These are phyloP conservation scores for maize (Zea mays) DNA, from an alignment of 176 grass and related monocot genomes.

Conservation along the genomic window DNA sequence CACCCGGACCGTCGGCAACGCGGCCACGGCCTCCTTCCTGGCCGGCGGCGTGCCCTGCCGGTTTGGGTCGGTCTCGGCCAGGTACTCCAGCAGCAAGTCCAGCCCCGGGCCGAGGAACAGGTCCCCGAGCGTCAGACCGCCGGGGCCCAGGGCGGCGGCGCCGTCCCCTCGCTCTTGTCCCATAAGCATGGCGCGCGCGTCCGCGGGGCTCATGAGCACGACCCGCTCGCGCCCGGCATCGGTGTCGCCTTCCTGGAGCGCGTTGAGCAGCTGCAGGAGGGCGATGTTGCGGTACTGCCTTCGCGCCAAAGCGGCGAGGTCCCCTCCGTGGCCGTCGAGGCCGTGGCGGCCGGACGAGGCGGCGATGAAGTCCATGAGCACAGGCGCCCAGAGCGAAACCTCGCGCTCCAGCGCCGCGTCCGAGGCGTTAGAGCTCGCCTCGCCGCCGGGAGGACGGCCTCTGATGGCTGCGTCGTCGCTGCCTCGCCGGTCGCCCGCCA, in stretches of 20 bases:
- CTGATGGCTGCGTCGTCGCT: background rate
- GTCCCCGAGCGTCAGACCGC: conserved; percentile 53
- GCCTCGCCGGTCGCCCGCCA: conserved; percentile 31
- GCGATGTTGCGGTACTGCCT: conserved; percentile 54
- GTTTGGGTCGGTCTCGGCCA: conserved; percentile 60
- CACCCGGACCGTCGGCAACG: conserved; percentile 60
- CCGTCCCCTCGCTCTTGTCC: conserved; percentile 18
- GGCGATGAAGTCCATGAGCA: conserved; percentile 64
- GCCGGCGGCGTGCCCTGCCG: conserved; percentile 63
- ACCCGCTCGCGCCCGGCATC: conserved; percentile 43
- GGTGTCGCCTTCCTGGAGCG: conserved; percentile 49
- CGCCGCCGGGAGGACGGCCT: background rate
- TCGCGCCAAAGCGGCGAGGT: conserved; percentile 34
- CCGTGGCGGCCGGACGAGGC: conserved; percentile 39
- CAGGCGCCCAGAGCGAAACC: conserved; percentile 48
- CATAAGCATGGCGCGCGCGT: conserved; percentile 44
- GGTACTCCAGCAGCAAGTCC: conserved; percentile 75
- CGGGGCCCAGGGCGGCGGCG: background rate
- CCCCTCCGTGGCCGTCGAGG: conserved; percentile 14
- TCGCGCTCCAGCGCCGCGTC: conserved; percentile 31
- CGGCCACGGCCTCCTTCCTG: conserved; percentile 66
- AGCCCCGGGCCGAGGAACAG: conserved; percentile 68
- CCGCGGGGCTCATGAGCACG: conserved; percentile 38
- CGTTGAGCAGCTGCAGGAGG: conserved; percentile 54
- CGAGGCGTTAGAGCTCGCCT: background rate